Base-by-base conservation (phyloP, 176 grass and related monocot species). In the Musa acuminata region DNA sequence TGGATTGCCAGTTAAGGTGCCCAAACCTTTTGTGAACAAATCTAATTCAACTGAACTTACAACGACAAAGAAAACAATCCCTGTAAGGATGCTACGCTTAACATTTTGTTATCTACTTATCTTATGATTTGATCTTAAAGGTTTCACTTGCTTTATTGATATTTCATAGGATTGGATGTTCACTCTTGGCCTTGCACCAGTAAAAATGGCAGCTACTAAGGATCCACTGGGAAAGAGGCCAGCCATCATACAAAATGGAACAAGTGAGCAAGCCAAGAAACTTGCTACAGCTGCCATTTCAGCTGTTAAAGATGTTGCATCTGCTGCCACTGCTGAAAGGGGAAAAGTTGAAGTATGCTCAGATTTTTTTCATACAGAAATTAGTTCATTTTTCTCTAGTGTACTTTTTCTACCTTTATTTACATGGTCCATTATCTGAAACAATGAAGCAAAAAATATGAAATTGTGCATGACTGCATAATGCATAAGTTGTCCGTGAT, bases 301-400 rank as follows among this genome's bases (percentile, higher is more conserved):
- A 51, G 94, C 94, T 75, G 94, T 84, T 24, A 90, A 79, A 89
- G 87, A 92, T 77, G 75, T 83, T 73, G 65, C 84, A 60, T 14
- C 43, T 48, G 72, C 76, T 66, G 29, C 62, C 29, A 73, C 82
- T 72, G 81, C 86, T 80, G 96, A 86, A 77, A 87, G 81, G 82
- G 96, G 96, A 62, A 99, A 98, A 87, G 80, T 99, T 26, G 90
- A 91, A 83, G 96, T 95, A 85, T 80, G 80, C 75, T 49, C 2
- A 5, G 51, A 79, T 71, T 77, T 43, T n/a, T 1, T 69, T 69
- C 67, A 69, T 29, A 66, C 2, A 14, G 63, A 22, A 69, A 10
- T 43, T 49, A 9, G 23, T 49, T 69, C n/a, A 19, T 49, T 49
- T 69, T 69, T 10, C 29, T 69, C 17, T 58, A 13, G 26, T 57